A percentile compares a stretch with the other conserved stretches of the same genome.
Evolutionary conservation across 1,139 yeast genomes (phyloP).

Genomic region (Eremothecium coryli): DNA sequence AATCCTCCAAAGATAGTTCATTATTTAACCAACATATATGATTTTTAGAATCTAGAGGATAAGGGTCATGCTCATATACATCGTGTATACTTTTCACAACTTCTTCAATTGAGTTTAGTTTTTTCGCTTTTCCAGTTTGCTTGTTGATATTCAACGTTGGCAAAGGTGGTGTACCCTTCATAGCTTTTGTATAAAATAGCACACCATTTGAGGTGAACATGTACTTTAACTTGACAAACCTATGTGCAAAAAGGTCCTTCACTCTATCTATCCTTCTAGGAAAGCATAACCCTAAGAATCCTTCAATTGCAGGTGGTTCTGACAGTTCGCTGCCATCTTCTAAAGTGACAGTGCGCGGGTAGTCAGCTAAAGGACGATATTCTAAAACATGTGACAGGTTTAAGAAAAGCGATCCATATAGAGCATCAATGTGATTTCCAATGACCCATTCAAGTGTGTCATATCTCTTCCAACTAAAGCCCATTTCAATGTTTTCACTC

Average conservation of each 20-base stretch:
- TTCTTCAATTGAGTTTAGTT: constrained; percentile 18
- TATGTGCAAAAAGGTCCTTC: constrained; percentile 1
- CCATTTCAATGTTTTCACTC: constrained; percentile 31
- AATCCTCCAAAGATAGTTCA: constrained; percentile 32
- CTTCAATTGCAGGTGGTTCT: constrained; percentile 70
- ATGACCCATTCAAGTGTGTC: constrained; percentile 72
- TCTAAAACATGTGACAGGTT: constrained; percentile 16
- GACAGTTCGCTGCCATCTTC: constrained; percentile 14
- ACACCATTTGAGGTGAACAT: constrained; percentile 54
- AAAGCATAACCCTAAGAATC: constrained; percentile 56
- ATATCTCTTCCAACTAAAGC: constrained; percentile 56
- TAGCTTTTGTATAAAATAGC: constrained; percentile 49
- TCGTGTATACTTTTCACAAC: constrained; percentile 29
- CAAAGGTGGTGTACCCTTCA: constrained; percentile 54
- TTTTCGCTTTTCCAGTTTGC: constrained; percentile 23
- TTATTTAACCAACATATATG: constrained; percentile 56
- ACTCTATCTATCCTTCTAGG: constrained; percentile 30
- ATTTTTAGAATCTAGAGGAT: constrained; percentile 37
- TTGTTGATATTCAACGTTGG: constrained; percentile 32
- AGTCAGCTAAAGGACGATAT: constrained; percentile 40
- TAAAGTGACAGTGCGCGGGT: constrained; percentile 32
- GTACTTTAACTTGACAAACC: constrained; percentile 45
- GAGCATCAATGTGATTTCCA: constrained; percentile 31
- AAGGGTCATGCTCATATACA: constrained; percentile 45
- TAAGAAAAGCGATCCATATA: constrained; percentile 11